Base-by-base conservation (phyloP, 306 rosid species). In the Prinsepia uniflora region DNA sequence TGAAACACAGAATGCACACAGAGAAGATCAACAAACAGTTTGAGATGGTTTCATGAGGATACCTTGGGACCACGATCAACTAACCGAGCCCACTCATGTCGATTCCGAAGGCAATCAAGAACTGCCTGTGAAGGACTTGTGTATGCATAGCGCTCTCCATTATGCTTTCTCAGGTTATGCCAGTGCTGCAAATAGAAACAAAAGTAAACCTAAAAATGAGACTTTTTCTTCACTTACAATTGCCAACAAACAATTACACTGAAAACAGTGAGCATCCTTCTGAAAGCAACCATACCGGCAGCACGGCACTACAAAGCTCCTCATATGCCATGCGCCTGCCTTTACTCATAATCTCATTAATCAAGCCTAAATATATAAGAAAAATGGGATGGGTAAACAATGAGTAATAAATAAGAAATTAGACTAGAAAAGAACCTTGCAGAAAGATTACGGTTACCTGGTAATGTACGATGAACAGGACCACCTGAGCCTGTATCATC, bases 1-100 rank as follows among this genome's bases (percentile, higher is more conserved):
- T 6, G 63, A 59, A 67, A 48, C 62, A 66, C 30, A 40, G 2
- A 15, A n/a, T 42, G 68, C 46, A 22, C 2, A 43, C 5, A 34
- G 7, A 42, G 8, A 40, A 41, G 11, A 4, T 53, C 45, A 20
- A 50, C 6, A 20, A 55, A n/a, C 7, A 8, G 34, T 70, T 63
- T 9, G 55, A 12, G 55, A 60, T 45, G 49, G 72, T 56, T 53
- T 72, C 62, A 53, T 47, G 57, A 45, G 18, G 80, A 41, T 89
- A 94, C 99, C 97, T 94, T 94, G 6, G 97, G 97, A 81, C 97
- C 98, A 49, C 97, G 97, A 76, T 94, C 96, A 65, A 91, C 97
- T 86, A 94, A 75, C 61, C 91, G 87, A 46, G 99, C 97, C 99
- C 99, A 94, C 84, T 89, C 97, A 72, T 83, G 95, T 48, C 95